Evolutionary conservation across 495 filamentous ascomycete species (phyloP), one percentile per base, ranked within the genome.

Genomic region (Neurospora intermedia): DNA sequence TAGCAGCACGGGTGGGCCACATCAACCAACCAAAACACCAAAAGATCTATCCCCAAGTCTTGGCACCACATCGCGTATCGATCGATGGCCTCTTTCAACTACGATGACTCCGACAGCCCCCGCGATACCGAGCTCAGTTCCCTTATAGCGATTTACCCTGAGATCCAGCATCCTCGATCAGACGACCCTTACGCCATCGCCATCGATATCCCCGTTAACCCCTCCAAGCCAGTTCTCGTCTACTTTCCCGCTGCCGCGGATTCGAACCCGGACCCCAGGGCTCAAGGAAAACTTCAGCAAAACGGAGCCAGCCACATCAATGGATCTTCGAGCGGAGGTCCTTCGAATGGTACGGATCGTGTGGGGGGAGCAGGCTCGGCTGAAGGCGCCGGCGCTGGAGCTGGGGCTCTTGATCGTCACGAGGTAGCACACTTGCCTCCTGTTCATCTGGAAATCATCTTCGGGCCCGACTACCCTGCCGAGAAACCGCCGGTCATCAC

Each of bases 131-230:
- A 99, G 82, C 86, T 99, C 69, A 89, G 87, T 69, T 89, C 94
- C n/a, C 89, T 98, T 62, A 85, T 86, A 16, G 92, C 94, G 77
- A 98, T 99, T 75, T 99, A 89, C 75, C 95, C 95, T 23, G 96
- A 99, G 80, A 88, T 97, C 18, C 84, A 85, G 41, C 74, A 77
- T 6, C 81, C 92, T 42, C 85, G 89, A 71, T 82, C 87, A 5
- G 77, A 86, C 5, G 81, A 90, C 74, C 87, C 87, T 3, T 91
- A 90, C 79, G 86, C 85, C 69, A 89, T 92, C 3, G 86, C 85
- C 7, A 85, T 98, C 71, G 89, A 92, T 35, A 81, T 98, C 0
- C 87, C 90, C 8, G 91, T 97, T 69, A 86, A 88, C 40, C 92
- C 96, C 0, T 81, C 87, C 15, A 82, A 84, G 72, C 91, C 92